phyloP scores from a whole-genome alignment of 805 yeast species.

The Monosporozyma aquatica region DNA sequence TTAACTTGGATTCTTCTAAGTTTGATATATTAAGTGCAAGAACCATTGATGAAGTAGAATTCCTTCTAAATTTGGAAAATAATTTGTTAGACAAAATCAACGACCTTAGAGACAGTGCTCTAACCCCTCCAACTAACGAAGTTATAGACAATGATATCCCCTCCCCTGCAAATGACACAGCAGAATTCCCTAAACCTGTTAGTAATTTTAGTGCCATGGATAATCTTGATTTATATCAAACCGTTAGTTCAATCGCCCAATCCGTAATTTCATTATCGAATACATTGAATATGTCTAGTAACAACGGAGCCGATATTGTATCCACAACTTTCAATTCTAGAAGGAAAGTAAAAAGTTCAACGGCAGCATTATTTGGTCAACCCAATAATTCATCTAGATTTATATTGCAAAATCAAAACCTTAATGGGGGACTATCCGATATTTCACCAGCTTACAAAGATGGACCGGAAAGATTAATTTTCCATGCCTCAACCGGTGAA shows the following conservation, averaged over 20 bases:
- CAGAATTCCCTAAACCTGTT: conserved; percentile 1
- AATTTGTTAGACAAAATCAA: conserved; percentile 19
- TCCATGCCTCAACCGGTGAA: conserved; percentile 10
- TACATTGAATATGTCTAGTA: conserved; percentile 16
- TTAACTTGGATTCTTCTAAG: conserved; percentile 25
- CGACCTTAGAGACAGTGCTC: not conserved
- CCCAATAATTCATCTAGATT: conserved; percentile 8
- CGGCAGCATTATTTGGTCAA: conserved; percentile 11
- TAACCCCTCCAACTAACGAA: not conserved
- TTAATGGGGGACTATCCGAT: not conserved
- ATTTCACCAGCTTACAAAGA: conserved; percentile 2
- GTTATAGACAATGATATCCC: too few species aligned
- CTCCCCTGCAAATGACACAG: not conserved
- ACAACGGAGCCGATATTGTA: not conserved
- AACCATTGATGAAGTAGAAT: conserved; percentile 60
- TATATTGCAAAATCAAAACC: conserved; percentile 1
- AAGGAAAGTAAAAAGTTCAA: conserved; percentile 21
- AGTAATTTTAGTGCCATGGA: conserved; percentile 26
- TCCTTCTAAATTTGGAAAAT: conserved; percentile 40
- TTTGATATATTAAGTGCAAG: conserved; percentile 63
- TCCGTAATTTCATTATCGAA: conserved; percentile 29
- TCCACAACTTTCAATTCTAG: conserved; percentile 18
- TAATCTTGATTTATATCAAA: conserved; percentile 28
- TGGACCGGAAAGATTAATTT: conserved; percentile 22
- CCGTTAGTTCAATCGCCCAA: conserved; percentile 29